Base-by-base conservation (phyloP, 2,329 filamentous ascomycete species). In the Escovopsis sp. region DNA sequence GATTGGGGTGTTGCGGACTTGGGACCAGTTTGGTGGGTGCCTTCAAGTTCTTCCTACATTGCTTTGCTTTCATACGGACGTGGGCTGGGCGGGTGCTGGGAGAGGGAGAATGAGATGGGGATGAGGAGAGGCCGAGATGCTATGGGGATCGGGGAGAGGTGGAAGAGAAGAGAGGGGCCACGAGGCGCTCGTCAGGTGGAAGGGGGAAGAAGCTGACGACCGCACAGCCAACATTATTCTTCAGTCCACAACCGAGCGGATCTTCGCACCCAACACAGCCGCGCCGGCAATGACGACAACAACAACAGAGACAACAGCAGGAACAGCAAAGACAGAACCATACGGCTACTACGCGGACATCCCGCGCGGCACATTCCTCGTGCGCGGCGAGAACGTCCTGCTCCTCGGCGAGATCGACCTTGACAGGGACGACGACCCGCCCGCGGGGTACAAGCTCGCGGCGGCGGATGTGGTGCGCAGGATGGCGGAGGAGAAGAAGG, bases 311-410 rank as follows among this genome's bases (percentile, higher is more conserved):
- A n/a, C n/a, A n/a, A n/a, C n/a, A n/a, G n/a, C n/a, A n/a, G n/a
- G 21, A 23, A 11, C 21, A 11, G 56, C 54, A 11, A 53, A 56
- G 30, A 52, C 52, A 32, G 53, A 33, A 57, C 45, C 37, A 2
- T 54, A 46, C 41, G 61, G 47, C 51, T 54, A 92, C 35, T 96
- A 85, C 54, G 83, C 85, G 41, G 90, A 98, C 55, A 72, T 93
- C 40, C 68, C 76, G 10, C 76, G 85, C 39, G 90, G 90, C 34
- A 76, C 93, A 43, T 96, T 90, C 61, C 72, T 96, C 26, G 84
- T 98, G 31, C 72, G 90, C 39, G 90, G 90, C 46, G 90, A 98
- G 63, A 98, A 98, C 56, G 90, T 98, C n/a, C 68, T 94, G 35
- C 66, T 98, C 31, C 70, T 96, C 14, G 90, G 90, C 27, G 92